phyloP scores from a whole-genome alignment of 257 asterid species.

The Oldenlandia corymbosa region DNA sequence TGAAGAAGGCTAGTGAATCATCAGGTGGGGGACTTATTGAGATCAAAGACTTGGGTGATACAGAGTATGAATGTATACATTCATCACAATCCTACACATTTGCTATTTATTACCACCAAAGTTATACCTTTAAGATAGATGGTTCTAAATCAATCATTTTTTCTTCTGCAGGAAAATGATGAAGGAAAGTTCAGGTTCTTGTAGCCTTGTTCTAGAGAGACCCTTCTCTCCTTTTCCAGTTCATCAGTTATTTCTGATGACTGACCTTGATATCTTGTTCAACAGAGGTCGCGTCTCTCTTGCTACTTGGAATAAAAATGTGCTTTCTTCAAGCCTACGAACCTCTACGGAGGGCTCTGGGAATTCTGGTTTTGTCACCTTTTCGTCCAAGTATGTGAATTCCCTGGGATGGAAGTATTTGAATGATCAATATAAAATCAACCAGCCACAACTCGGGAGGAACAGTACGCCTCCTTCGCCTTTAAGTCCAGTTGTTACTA shows the following conservation, averaged over 20 bases:
- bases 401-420: conserved; percentile 72
- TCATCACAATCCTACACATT: not conserved
- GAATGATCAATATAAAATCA: conserved; percentile 33
- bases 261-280: conserved; percentile 54
- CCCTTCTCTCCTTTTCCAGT: conserved; percentile 83
- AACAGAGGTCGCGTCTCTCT: conserved; percentile 80
- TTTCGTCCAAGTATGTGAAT: conserved; percentile 60
- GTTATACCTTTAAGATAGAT: not conserved
- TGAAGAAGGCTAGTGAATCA: conserved; percentile 72
- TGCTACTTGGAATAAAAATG: conserved; percentile 70
- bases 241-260: conserved; percentile 54
- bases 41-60: conserved; percentile 68
- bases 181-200: conserved; percentile 59
- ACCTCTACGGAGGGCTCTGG: conserved; percentile 49
- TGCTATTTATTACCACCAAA: not conserved
- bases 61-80: conserved; percentile 47
- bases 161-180: conserved; percentile 56
- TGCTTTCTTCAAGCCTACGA: conserved; percentile 37
- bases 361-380: conserved; percentile 68
- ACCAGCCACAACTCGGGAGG: conserved; percentile 23
- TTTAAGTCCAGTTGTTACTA: conserved; percentile 60
- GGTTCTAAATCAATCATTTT: conserved; percentile 4
- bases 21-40: conserved; percentile 58
- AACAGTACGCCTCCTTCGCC: conserved; percentile 44
- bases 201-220: conserved; percentile 87